Percentiles rank a stretch among this genome's conserved stretches.
These are phyloP conservation scores for Chionographis japonica DNA, from an alignment of 106 monocot genomes.

Conservation along the genomic window DNA sequence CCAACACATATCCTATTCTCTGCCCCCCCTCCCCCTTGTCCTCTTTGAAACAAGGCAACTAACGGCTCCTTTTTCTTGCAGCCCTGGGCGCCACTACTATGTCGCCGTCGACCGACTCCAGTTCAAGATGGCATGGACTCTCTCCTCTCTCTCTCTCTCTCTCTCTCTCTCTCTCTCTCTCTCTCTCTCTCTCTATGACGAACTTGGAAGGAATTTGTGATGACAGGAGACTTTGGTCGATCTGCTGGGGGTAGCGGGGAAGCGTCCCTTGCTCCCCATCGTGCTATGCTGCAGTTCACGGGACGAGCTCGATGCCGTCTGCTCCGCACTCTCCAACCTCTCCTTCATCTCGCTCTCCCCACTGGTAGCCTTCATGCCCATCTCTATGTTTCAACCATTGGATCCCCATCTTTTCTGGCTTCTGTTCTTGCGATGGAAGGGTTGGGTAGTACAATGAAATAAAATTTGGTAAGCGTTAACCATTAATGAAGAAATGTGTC, in stretches of 20 bases:
- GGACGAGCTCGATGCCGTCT: conserved; percentile 92
- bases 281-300: conserved; percentile 84
- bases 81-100: conserved; percentile 70
- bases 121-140: conserved; percentile 67
- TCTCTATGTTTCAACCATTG: neutral
- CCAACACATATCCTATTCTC: neutral
- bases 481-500: no score
- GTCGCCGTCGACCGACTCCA: conserved; percentile 81
- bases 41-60: neutral
- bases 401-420: no score
- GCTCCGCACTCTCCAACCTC: conserved; percentile 61
- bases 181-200: neutral
- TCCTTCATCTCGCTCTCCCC: conserved; percentile 70
- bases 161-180: neutral
- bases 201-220: neutral
- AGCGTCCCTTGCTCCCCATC: conserved; percentile 63
- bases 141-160: neutral
- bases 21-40: no score
- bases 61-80: neutral
- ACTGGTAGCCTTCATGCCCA: conserved; percentile 36
- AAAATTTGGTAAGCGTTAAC: no score
- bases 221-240: conserved; percentile 82
- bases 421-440: no score
- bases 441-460: no score
- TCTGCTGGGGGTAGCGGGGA: conserved; percentile 74